Evolutionary conservation across 2,329 filamentous ascomycete genomes (phyloP).

Genomic region (Mollisiaceae sp.): DNA sequence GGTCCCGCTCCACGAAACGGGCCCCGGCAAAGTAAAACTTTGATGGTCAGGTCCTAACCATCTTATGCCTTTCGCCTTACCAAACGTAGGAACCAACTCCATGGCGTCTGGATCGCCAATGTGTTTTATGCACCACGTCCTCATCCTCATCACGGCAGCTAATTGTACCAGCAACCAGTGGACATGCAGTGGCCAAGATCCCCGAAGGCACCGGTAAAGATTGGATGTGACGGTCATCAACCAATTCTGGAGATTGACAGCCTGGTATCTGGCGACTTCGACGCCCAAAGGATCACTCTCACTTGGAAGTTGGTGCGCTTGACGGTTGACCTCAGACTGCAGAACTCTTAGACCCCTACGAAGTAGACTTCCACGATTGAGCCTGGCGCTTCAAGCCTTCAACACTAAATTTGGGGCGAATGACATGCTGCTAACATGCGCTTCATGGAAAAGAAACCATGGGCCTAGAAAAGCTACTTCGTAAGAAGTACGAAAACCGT

Average conservation of each 20-base stretch:
- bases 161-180: not conserved
- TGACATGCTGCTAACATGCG: not conserved
- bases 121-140: constrained; percentile 27
- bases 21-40: constrained; percentile 25
- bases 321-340: constrained; percentile 7
- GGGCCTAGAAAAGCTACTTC: constrained; percentile 12
- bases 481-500: constrained; percentile 5
- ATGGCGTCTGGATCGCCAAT: constrained; percentile 27
- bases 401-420: constrained; percentile 15
- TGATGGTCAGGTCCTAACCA: constrained; percentile 19
- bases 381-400: constrained; percentile 24
- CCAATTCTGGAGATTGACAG: constrained; percentile 1
- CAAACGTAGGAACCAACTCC: constrained; percentile 21
- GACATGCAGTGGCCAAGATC: constrained; percentile 9
- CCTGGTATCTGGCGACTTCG: constrained; percentile 7
- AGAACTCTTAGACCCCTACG: not conserved
- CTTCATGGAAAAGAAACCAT: constrained; percentile 16
- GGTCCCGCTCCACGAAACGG: constrained; percentile 31
- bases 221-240: not conserved
- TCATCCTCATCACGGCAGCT: constrained; percentile 8
- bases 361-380: constrained; percentile 8
- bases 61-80: constrained; percentile 28
- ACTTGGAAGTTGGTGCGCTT: not conserved
- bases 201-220: constrained; percentile 3
- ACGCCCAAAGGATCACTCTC: constrained; percentile 10